Percentiles rank a stretch among this genome's conserved stretches.
Evolutionary conservation across 2,329 filamentous ascomycete genomes (phyloP).

Genomic region (Colletotrichum sansevieriae): DNA sequence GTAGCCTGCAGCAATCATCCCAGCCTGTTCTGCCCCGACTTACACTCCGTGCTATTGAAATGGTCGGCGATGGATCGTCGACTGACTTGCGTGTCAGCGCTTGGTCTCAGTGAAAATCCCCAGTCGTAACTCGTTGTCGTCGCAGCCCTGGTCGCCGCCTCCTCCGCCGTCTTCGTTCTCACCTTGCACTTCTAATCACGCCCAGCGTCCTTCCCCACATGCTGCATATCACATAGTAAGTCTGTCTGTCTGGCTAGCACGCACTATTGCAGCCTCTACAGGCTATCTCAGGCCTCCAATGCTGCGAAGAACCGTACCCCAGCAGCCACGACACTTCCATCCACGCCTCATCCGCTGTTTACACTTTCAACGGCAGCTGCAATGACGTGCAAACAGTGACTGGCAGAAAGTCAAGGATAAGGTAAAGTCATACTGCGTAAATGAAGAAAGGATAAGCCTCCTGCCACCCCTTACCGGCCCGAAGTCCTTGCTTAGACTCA

Average conservation of each 20-base stretch:
- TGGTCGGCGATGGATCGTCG: constrained; percentile 25
- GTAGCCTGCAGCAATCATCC: constrained; percentile 29
- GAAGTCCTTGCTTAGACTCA: constrained; percentile 13
- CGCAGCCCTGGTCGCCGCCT: neutral
- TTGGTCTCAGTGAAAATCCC: constrained; percentile 9
- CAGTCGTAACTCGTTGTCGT: constrained; percentile 2
- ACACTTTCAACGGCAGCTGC: constrained; percentile 1
- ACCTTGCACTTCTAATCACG: constrained; percentile 6
- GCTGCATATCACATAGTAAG: neutral
- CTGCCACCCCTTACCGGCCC: constrained; percentile 26
- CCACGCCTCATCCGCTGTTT: constrained; percentile 14
- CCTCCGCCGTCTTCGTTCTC: constrained; percentile 14
- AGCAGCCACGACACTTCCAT: constrained; percentile 6
- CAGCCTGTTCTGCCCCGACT: constrained; percentile 18
- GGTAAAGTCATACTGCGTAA: constrained; percentile 17
- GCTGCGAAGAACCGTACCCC: constrained; percentile 26
- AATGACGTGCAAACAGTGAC: constrained; percentile 28
- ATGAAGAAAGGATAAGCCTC: constrained; percentile 16
- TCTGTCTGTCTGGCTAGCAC: neutral
- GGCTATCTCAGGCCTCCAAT: constrained; percentile 7
- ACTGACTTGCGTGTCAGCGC: constrained; percentile 31
- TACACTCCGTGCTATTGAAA: constrained; percentile 16
- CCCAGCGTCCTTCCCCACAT: constrained; percentile 11
- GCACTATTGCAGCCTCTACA: neutral
- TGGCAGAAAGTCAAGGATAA: constrained; percentile 16